Evolutionary conservation across 441 rosid species (phyloP), one percentile per base, ranked within the genome.

Genomic region (Isatis lusitanica): DNA sequence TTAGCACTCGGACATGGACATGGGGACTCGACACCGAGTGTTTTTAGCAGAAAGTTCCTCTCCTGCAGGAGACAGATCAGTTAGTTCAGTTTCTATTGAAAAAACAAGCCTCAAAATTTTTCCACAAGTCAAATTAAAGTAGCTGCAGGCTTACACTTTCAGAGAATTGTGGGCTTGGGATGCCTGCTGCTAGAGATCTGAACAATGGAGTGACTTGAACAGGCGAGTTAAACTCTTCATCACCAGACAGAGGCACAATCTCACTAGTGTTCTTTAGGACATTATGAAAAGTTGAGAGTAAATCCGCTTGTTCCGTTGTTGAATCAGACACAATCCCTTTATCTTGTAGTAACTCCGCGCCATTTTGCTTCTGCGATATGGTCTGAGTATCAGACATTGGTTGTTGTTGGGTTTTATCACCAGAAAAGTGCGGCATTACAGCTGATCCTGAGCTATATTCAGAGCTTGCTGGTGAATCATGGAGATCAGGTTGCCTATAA

Each of bases 131-230:
- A 31, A 21, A 2, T 11, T 42, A 31, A 11, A 3, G 61, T 11
- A 56, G 12, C 12, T 60, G 60, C 28, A 53, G 56, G 87, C 97
- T 90, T 83, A 95, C 99, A 83, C 99, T 95, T 86, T 95, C 99
- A 68, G 99, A 92, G 84, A 95, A 95, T 73, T 88, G 90, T 66
- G 98, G 99, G 82, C 97, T 95, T 70, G 99, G 99, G 80, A 95
- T 88, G 64, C 92, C 93, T 56, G 99, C 99, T 70, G 96, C 98
- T 78, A 95, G 77, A 74, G 99, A 88, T 83, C 96, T 86, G 89
- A 95, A 95, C 77, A 93, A 78, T 16, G 99, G 98, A 50, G 94
- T 95, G 61, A 91, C 96, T 66, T 91, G 95, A 71, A 87, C 75
- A 51, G 99, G 99, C 3, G 99, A 95, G 66, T 86, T 82, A 71